These are phyloP conservation scores for Cryphonectria radicalis DNA, from an alignment of 2,329 filamentous ascomycete genomes.

Conservation along the genomic window DNA sequence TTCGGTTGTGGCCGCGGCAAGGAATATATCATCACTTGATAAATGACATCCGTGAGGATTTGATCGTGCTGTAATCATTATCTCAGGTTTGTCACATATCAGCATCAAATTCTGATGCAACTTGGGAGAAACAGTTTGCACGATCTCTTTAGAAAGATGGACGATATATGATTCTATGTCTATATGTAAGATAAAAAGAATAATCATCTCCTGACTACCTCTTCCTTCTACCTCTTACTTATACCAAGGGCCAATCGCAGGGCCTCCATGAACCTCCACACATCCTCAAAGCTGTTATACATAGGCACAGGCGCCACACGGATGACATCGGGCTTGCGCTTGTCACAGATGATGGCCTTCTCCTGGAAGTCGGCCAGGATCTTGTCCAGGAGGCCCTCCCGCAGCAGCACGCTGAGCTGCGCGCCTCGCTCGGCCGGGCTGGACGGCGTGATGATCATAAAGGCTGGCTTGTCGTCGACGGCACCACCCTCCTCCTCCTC, in stretches of 20 bases:
- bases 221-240: not conserved
- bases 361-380: slow-evolving; percentile 68
- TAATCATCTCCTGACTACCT: not conserved
- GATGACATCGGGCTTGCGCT: slow-evolving; percentile 84
- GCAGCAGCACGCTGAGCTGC: slow-evolving; percentile 76
- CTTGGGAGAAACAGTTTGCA: too few relatives aligned
- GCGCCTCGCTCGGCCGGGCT: slow-evolving; percentile 72
- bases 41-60: too few relatives aligned
- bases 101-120: too few relatives aligned
- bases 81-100: too few relatives aligned
- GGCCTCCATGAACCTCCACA: slow-evolving; percentile 55
- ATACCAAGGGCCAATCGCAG: slow-evolving; percentile 38
- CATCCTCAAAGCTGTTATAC: slow-evolving; percentile 81
- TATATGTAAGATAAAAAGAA: not conserved
- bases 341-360: slow-evolving; percentile 76
- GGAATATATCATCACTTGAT: not conserved
- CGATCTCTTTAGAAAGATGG: not conserved
- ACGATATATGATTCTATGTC: not conserved
- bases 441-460: slow-evolving; percentile 70
- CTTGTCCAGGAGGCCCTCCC: slow-evolving; percentile 69
- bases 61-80: too few relatives aligned
- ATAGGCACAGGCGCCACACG: slow-evolving; percentile 81
- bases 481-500: too few relatives aligned
- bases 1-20: not conserved
- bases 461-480: slow-evolving; percentile 44